A percentile compares a stretch with the other conserved stretches of the same genome.
These are phyloP conservation scores for Penicillium goetzii DNA, from an alignment of 495 filamentous ascomycete genomes.

Conservation along the genomic window DNA sequence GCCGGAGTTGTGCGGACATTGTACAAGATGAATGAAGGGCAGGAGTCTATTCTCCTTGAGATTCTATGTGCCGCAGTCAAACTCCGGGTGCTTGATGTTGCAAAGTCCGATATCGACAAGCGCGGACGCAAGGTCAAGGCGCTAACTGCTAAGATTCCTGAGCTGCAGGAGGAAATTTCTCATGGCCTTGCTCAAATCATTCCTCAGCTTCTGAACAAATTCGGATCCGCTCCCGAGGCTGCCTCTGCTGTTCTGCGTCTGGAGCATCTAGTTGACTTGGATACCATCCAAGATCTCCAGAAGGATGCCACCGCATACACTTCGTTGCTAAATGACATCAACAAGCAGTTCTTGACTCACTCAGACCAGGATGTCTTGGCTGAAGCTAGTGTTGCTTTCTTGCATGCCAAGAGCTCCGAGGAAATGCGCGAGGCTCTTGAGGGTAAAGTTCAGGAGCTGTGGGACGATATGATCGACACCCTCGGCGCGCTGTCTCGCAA, in stretches of 20 bases:
- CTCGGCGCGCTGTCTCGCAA: slow-evolving; percentile 69
- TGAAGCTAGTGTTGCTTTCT: slow-evolving; percentile 78
- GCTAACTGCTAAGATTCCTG: slow-evolving; percentile 59
- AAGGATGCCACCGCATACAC: slow-evolving; percentile 82
- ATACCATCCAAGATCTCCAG: slow-evolving; percentile 85
- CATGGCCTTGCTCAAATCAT: slow-evolving; percentile 75
- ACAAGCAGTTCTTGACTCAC: slow-evolving; percentile 89
- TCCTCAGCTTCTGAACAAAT: slow-evolving; percentile 87
- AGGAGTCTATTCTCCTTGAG: slow-evolving; percentile 85
- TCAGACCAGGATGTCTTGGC: slow-evolving; percentile 82
- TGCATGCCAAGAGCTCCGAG: slow-evolving; percentile 83
- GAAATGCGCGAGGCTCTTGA: slow-evolving; percentile 85
- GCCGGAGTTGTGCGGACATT: slow-evolving; percentile 60
- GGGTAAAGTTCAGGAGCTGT: slow-evolving; percentile 75
- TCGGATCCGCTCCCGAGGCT: slow-evolving; percentile 82
- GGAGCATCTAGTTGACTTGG: slow-evolving; percentile 84
- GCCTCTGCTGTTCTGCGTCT: slow-evolving; percentile 83
- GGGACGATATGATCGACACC: slow-evolving; percentile 78
- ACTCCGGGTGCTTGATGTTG: slow-evolving; percentile 60
- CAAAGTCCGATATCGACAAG: slow-evolving; percentile 60
- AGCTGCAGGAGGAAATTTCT: slow-evolving; percentile 73
- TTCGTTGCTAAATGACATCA: slow-evolving; percentile 87
- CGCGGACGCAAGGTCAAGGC: slow-evolving; percentile 66
- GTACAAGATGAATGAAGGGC: slow-evolving; percentile 73
- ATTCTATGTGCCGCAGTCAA: slow-evolving; percentile 81